Evolutionary conservation across 2,329 filamentous ascomycete genomes (phyloP).

Genomic region (Microsporum ferrugineum): DNA sequence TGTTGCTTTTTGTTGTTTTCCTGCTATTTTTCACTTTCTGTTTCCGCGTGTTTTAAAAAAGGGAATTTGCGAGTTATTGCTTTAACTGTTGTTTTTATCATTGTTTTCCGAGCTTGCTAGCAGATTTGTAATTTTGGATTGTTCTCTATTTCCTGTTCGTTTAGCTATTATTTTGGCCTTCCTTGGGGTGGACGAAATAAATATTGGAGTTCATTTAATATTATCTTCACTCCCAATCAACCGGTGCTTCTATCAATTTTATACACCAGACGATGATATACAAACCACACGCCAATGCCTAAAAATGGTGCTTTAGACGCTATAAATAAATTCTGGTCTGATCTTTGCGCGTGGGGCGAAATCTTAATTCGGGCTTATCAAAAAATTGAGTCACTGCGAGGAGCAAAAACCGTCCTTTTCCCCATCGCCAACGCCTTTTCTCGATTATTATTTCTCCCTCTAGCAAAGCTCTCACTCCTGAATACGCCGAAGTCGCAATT

Average conservation of each 20-base stretch:
- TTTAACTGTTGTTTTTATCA: background rate
- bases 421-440: background rate
- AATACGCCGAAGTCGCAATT: background rate
- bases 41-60: slow-evolving; percentile 4
- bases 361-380: slow-evolving; percentile 1
- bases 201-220: background rate
- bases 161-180: slow-evolving; percentile 1
- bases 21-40: background rate
- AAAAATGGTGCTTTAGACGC: background rate
- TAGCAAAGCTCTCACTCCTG: background rate
- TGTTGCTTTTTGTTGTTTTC: slow-evolving; percentile 1
- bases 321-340: background rate
- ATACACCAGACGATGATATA: no score
- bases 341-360: background rate
- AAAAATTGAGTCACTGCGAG: background rate
- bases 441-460: background rate
- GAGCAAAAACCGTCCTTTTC: background rate
- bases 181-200: background rate
- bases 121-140: background rate
- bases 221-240: background rate
- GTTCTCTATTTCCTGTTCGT: background rate
- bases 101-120: slow-evolving; percentile 2
- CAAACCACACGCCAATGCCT: no score
- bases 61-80: slow-evolving; percentile 4
- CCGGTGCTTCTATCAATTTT: background rate